Evolutionary conservation across 1,284 basidiomycete species (phyloP), one percentile per base, ranked within the genome.

Genomic region (Macrocystidia cucumis): DNA sequence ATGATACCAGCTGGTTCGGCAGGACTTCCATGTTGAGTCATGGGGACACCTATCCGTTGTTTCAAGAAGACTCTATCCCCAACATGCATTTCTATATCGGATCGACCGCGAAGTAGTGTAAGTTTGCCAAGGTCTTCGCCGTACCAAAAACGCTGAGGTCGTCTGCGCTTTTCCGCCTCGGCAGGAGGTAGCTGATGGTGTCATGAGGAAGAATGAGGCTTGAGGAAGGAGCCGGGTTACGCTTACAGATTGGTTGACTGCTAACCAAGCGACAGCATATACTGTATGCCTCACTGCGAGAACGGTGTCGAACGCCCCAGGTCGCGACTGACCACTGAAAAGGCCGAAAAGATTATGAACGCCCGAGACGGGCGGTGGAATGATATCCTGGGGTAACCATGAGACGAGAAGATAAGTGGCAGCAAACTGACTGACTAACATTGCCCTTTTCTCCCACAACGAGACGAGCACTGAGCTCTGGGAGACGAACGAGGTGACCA

Each of bases 241-340:
- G 56, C 75, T 43, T 50, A 89, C 89, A 36, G 72, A 74, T 65
- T 93, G 91, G 49, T 91, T 92, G 40, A 93, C 65, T 9, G 89
- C 91, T 9, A 93, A 69, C 91, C 91, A 96, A 31, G 82, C 77
- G 44, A 96, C 65, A 14, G 81, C 87, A 38, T 91, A 69, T 21
- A 87, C 78, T 8, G 78, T 82, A 39, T 91, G 90, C 46, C 74
- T 76, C 25, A 93, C 74, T 17, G 76, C 70, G 17, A 92, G 65
- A 14, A 90, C 83, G 1, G 72, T 77, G 42, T 84, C 81, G 13
- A 64, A 48, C 31, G 55, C 49, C 32, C 62, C 61, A 17, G 67
- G 59, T 38, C 65, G 56, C 39, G 55, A 61, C 35, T 61, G 61
- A 22, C 69, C 60, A 25, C 69, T 56, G 19, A 74, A 59, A 44